These are phyloP conservation scores for Pseudophaeomoniella oleicola DNA, from an alignment of 2,329 filamentous ascomycete genomes.

Conservation along the genomic window DNA sequence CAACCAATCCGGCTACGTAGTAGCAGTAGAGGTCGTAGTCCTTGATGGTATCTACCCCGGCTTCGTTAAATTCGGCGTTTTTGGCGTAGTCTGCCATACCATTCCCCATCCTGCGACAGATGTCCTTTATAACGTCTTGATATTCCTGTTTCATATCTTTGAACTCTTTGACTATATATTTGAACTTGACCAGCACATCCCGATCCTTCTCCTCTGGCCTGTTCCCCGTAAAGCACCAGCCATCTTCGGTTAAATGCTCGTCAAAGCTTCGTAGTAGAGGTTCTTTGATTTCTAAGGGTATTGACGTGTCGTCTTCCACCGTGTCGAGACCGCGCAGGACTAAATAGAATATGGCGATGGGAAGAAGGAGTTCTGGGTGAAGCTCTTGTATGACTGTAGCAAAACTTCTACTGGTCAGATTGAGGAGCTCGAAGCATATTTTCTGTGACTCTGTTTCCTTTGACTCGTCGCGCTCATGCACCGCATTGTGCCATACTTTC, in stretches of 20 bases:
- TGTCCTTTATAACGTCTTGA: constrained; percentile 76
- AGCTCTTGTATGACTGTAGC: constrained; percentile 87
- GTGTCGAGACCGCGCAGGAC: constrained; percentile 85
- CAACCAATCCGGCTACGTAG: constrained; percentile 96
- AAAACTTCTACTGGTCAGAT: constrained; percentile 86
- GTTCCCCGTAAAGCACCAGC: constrained; percentile 80
- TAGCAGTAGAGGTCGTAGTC: constrained; percentile 97
- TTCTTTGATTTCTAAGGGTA: constrained; percentile 67
- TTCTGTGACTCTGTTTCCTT: constrained; percentile 62
- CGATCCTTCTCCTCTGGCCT: constrained; percentile 88
- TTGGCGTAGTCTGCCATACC: constrained; percentile 94
- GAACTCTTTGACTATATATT: constrained; percentile 73
- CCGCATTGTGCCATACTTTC: constrained; percentile 94
- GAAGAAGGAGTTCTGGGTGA: constrained; percentile 82
- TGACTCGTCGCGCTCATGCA: constrained; percentile 64
- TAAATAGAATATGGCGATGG: constrained; percentile 84
- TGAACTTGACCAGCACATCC: constrained; percentile 82
- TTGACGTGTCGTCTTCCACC: constrained; percentile 98
- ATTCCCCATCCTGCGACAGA: constrained; percentile 88
- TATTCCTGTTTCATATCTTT: constrained; percentile 78
- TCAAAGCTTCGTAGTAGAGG: constrained; percentile 75
- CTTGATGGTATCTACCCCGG: constrained; percentile 66
- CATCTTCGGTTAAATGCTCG: constrained; percentile 61
- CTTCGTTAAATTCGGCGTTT: constrained; percentile 65
- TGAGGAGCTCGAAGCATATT: constrained; percentile 74